A percentile compares a stretch with the other conserved stretches of the same genome.
Conservation (phyloP, 1,139 yeast species). For the Taphrina populina region DNA sequence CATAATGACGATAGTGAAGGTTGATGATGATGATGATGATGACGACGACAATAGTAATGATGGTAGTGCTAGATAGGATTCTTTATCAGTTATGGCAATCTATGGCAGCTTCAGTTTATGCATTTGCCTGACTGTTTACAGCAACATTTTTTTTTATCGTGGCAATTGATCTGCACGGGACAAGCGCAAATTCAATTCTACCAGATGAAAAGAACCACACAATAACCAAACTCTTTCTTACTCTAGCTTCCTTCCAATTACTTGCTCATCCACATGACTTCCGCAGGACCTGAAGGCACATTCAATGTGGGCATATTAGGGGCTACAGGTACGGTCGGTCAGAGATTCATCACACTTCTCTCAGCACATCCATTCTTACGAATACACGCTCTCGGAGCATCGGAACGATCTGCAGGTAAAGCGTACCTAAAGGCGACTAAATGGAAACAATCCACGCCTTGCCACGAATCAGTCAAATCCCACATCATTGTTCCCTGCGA, state of each 20-base stretch:
- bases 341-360: constrained; percentile 81
- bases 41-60: neutral
- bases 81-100: no score
- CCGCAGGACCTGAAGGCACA: constrained; percentile 3
- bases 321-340: constrained; percentile 82
- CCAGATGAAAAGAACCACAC: no score
- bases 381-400: constrained; percentile 83
- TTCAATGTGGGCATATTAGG: constrained; percentile 74
- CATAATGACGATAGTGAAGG: neutral
- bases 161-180: no score
- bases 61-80: neutral
- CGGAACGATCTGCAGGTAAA: constrained; percentile 90
- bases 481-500: constrained; percentile 75
- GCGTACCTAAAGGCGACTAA: constrained; percentile 77
- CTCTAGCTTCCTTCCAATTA: no score
- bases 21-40: neutral
- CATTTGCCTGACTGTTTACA: no score
- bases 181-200: no score
- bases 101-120: no score
- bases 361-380: constrained; percentile 89
- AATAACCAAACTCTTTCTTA: no score
- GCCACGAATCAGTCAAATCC: constrained; percentile 67
- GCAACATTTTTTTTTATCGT: no score
- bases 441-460: constrained; percentile 88
- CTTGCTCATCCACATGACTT: no score